These are phyloP conservation scores for Talaromyces sp. DNA, from an alignment of 2,329 filamentous ascomycete genomes.

Conservation along the genomic window DNA sequence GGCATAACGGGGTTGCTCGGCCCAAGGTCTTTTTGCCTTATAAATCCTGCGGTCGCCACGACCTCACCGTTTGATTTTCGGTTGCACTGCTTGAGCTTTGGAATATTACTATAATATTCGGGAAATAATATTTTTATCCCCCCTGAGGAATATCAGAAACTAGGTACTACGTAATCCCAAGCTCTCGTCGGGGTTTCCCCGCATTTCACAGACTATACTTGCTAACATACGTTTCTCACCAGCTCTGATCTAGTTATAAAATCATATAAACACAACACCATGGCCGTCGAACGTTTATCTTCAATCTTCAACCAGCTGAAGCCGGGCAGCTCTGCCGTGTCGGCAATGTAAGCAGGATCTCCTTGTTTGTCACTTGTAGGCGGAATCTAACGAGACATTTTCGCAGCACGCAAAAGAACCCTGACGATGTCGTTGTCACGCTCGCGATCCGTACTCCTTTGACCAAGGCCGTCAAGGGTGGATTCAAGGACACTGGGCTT, in stretches of 20 bases:
- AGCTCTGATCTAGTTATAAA: neutral
- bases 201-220: neutral
- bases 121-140: no score
- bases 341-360: slow-evolving; percentile 63
- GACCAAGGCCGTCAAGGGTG: slow-evolving; percentile 82
- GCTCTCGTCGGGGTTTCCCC: neutral
- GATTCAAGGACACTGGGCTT: slow-evolving; percentile 88
- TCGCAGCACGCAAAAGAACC: slow-evolving; percentile 77
- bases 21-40: neutral
- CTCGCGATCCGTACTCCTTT: slow-evolving; percentile 85
- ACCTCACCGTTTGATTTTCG: neutral
- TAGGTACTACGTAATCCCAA: neutral
- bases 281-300: slow-evolving; percentile 80
- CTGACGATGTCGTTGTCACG: slow-evolving; percentile 95
- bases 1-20: neutral
- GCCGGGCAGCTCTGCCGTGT: slow-evolving; percentile 63
- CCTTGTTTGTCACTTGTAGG: neutral
- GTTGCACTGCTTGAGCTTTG: neutral
- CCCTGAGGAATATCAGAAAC: neutral
- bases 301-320: slow-evolving; percentile 80
- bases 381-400: slow-evolving; percentile 13
- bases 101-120: neutral
- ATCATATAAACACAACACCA: slow-evolving; percentile 33
- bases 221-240: neutral
- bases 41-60: neutral